These are phyloP conservation scores for Alliaria petiolata DNA, from an alignment of 345 rosid genomes.

Conservation along the genomic window DNA sequence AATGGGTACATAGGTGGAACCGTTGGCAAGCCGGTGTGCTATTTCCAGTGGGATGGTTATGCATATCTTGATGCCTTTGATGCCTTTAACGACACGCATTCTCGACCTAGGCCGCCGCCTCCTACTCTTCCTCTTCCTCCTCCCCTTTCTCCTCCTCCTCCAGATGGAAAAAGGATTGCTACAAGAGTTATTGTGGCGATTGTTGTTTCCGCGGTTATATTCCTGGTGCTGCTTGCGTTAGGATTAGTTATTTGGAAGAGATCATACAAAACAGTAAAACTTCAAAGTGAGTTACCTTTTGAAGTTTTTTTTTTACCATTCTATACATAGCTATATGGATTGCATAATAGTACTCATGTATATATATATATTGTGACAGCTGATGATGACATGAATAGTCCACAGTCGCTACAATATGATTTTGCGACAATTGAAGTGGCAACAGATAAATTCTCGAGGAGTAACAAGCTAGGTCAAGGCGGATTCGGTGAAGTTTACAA, in stretches of 20 bases:
- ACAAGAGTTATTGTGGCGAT: background rate
- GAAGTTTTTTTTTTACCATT: no score
- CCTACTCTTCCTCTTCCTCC: background rate
- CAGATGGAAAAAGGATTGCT: background rate
- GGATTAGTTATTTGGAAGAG: constrained; percentile 9
- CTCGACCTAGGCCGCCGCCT: background rate
- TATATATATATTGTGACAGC: constrained; percentile 1
- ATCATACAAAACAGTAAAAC: constrained; percentile 8
- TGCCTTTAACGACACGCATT: background rate
- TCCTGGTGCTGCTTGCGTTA: background rate
- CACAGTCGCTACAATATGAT: constrained; percentile 18
- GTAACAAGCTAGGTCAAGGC: constrained; percentile 18
- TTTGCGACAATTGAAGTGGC: constrained; percentile 16
- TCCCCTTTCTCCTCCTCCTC: background rate
- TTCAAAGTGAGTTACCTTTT: constrained; percentile 7
- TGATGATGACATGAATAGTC: constrained; percentile 9
- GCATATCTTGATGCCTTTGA: background rate
- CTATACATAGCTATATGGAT: background rate
- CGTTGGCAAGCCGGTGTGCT: constrained; percentile 10
- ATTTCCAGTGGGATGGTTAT: constrained; percentile 18
- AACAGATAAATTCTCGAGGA: constrained; percentile 3
- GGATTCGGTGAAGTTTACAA: constrained; percentile 32
- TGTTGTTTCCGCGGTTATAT: background rate
- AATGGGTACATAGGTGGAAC: background rate
- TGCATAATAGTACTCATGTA: background rate